Conservation (phyloP, 2,329 filamentous ascomycete species). For the Colletotrichum liriopes region DNA sequence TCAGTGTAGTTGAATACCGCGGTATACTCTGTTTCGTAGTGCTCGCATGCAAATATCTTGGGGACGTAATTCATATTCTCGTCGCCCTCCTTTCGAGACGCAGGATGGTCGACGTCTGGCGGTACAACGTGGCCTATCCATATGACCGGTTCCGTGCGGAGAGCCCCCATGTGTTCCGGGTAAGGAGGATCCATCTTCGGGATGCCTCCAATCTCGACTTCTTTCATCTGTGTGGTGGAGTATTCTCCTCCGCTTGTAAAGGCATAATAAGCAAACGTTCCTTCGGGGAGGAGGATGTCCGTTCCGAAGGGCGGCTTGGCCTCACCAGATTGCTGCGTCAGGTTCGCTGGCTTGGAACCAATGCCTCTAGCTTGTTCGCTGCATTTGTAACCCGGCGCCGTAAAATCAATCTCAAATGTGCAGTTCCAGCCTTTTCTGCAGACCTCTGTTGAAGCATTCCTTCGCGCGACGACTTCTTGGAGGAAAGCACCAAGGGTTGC, state of each 20-base stretch:
- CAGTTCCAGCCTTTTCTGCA: conserved; percentile 55
- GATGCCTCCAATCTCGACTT: conserved; percentile 49
- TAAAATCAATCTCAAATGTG: conserved; percentile 52
- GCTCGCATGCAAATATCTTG: conserved; percentile 54
- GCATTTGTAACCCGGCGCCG: conserved; percentile 56
- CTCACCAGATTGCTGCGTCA: conserved; percentile 46
- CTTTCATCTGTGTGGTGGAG: conserved; percentile 45
- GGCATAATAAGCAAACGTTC: conserved; percentile 52
- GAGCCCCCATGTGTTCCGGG: conserved; percentile 51
- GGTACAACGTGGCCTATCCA: conserved; percentile 52
- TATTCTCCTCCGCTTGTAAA: conserved; percentile 51
- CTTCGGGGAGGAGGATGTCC: conserved; percentile 49
- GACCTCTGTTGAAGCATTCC: conserved; percentile 50
- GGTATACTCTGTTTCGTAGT: conserved; percentile 53
- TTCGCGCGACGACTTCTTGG: conserved; percentile 46
- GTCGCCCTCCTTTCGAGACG: conserved; percentile 42
- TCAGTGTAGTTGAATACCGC: conserved; percentile 50
- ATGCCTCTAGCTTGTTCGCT: conserved; percentile 49
- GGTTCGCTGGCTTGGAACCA: conserved; percentile 45
- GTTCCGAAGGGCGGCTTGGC: conserved; percentile 49
- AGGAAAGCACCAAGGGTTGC: conserved; percentile 50
- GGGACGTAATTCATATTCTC: conserved; percentile 50
- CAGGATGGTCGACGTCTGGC: conserved; percentile 40
- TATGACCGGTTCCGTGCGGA: conserved; percentile 54
- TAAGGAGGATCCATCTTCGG: conserved; percentile 45